phyloP scores from a whole-genome alignment of 371 early-diverging fungal genomes.

The Choanephora cucurbitarum region DNA sequence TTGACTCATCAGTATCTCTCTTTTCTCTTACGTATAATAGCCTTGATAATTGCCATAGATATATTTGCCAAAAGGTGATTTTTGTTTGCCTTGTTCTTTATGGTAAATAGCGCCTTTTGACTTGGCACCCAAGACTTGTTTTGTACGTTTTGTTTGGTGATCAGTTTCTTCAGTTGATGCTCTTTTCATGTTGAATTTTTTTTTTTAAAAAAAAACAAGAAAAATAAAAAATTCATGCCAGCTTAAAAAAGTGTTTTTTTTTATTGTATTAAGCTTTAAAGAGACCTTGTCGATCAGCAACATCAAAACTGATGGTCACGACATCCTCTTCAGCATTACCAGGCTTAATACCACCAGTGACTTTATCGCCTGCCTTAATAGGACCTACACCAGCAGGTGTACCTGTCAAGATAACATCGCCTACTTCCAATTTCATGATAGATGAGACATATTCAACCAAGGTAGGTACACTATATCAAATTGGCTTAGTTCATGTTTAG shows the following conservation, averaged over 20 bases:
- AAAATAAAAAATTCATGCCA: neutral
- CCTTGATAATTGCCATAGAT: conserved; percentile 30
- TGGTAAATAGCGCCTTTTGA: conserved; percentile 7
- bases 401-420: conserved; percentile 80
- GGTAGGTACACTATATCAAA: conserved; percentile 60
- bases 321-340: conserved; percentile 30
- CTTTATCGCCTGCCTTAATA: conserved; percentile 72
- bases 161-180: neutral
- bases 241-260: no score
- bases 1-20: no score
- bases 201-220: neutral
- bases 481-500: no score
- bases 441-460: conserved; percentile 78
- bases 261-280: conserved; percentile 24
- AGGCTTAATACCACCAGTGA: conserved; percentile 74
- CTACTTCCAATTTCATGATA: conserved; percentile 84
- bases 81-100: neutral
- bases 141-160: neutral
- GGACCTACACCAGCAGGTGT: conserved; percentile 92
- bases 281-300: conserved; percentile 42
- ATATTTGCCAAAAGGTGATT: conserved; percentile 5
- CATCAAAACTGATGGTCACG: conserved; percentile 35
- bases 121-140: conserved; percentile 1
- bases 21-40: conserved; percentile 36
- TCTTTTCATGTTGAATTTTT: neutral